Conservation (phyloP, 176 grass and related monocot species). For the Oryza nivara region DNA sequence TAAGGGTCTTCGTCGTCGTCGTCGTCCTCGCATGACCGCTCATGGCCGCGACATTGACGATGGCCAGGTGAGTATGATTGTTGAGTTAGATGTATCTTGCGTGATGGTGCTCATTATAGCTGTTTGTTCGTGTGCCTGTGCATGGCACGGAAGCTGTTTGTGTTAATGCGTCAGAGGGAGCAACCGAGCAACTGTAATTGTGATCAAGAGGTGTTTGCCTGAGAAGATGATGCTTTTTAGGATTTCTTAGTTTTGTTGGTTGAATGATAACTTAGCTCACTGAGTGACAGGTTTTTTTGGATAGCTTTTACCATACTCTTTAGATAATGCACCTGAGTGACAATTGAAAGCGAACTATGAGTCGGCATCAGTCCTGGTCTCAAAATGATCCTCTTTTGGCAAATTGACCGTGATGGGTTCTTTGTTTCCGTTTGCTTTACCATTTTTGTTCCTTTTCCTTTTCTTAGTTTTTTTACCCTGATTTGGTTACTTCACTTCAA, state of each 20-base stretch:
- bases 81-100: neutral
- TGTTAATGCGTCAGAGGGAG: neutral
- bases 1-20: neutral
- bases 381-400: neutral
- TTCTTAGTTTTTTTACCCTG: neutral
- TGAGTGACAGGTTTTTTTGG: neutral
- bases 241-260: neutral
- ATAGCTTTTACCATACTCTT: neutral
- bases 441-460: neutral
- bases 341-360: neutral
- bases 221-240: neutral
- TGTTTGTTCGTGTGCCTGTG: neutral
- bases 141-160: neutral
- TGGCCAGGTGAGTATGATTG: constrained; percentile 31
- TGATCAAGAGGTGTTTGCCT: neutral
- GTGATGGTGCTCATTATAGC: neutral
- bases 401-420: neutral
- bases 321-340: neutral
- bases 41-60: constrained; percentile 2
- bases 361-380: neutral
- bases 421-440: constrained; percentile 2
- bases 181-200: neutral
- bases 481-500: neutral
- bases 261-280: neutral
- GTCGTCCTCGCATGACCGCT: neutral